Evolutionary conservation across 768 basidiomycete genomes (phyloP).

Genomic region (Tubosaeta sp.): DNA sequence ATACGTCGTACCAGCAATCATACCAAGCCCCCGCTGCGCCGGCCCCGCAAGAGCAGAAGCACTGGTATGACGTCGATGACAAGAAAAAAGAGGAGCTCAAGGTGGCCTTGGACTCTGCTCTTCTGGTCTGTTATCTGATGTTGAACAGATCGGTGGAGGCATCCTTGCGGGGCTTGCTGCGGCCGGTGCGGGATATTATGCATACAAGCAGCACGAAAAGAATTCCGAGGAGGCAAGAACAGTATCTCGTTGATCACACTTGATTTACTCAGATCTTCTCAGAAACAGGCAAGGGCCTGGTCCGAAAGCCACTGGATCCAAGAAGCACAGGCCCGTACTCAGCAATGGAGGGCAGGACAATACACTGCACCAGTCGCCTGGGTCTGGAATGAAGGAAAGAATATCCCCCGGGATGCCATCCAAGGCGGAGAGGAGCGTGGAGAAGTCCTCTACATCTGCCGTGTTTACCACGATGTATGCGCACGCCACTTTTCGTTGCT

Average conservation of each 20-base stretch:
- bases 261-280: neutral
- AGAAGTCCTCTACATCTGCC: slow-evolving; percentile 51
- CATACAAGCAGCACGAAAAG: slow-evolving; percentile 55
- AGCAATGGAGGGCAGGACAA: slow-evolving; percentile 41
- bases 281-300: slow-evolving; percentile 53
- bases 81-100: slow-evolving; percentile 55
- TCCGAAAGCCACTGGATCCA: slow-evolving; percentile 48
- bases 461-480: slow-evolving; percentile 56
- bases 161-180: slow-evolving; percentile 50
- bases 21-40: slow-evolving; percentile 16
- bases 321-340: slow-evolving; percentile 53
- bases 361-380: slow-evolving; percentile 52
- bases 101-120: slow-evolving; percentile 29
- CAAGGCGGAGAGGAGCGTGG: slow-evolving; percentile 52
- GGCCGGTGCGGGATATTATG: slow-evolving; percentile 47
- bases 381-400: slow-evolving; percentile 55
- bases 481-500: neutral
- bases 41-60: slow-evolving; percentile 37
- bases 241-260: neutral
- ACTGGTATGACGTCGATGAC: slow-evolving; percentile 55
- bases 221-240: slow-evolving; percentile 50
- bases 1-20: slow-evolving; percentile 11
- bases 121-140: slow-evolving; percentile 3
- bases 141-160: slow-evolving; percentile 58
- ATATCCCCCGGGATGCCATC: slow-evolving; percentile 57